Evolutionary conservation across 805 yeast species (phyloP).

Genomic region (Cyberlindnera subsufficiens): DNA sequence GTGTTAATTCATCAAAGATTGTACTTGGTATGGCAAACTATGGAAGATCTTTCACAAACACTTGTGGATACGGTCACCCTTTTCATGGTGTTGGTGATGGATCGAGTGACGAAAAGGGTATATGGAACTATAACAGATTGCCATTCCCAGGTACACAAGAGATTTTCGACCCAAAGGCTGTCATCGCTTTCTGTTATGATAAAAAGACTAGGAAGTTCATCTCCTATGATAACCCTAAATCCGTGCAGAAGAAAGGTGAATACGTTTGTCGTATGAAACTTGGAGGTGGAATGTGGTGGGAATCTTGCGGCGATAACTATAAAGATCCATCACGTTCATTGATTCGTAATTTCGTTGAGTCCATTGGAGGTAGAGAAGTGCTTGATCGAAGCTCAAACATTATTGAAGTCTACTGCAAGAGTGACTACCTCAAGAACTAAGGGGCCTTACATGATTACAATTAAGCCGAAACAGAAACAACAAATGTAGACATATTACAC

Average conservation of each 20-base stretch:
- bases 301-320: conserved; percentile 67
- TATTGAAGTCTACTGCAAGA: conserved; percentile 6
- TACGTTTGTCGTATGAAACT: conserved; percentile 43
- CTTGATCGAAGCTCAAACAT: conserved; percentile 9
- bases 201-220: conserved; percentile 34
- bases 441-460: background rate
- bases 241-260: conserved; percentile 51
- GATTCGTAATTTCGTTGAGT: conserved; percentile 37
- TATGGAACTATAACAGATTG: conserved; percentile 50
- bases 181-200: conserved; percentile 51
- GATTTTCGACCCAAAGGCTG: conserved; percentile 43
- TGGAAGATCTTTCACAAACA: conserved; percentile 52
- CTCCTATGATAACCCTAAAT: conserved; percentile 59
- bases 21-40: conserved; percentile 85
- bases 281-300: conserved; percentile 97
- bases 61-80: conserved; percentile 33
- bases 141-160: conserved; percentile 42
- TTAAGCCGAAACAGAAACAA: too few species aligned
- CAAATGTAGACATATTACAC: too few species aligned
- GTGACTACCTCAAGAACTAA: conserved; percentile 10
- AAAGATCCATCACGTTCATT: conserved; percentile 31
- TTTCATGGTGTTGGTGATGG: conserved; percentile 41
- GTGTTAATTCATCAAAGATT: conserved; percentile 45
- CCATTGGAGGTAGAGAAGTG: conserved; percentile 9
- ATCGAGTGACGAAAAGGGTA: conserved; percentile 41